Evolutionary conservation across 2,329 filamentous ascomycete species (phyloP), one percentile per base, ranked within the genome.

Genomic region (Alternaria atra): DNA sequence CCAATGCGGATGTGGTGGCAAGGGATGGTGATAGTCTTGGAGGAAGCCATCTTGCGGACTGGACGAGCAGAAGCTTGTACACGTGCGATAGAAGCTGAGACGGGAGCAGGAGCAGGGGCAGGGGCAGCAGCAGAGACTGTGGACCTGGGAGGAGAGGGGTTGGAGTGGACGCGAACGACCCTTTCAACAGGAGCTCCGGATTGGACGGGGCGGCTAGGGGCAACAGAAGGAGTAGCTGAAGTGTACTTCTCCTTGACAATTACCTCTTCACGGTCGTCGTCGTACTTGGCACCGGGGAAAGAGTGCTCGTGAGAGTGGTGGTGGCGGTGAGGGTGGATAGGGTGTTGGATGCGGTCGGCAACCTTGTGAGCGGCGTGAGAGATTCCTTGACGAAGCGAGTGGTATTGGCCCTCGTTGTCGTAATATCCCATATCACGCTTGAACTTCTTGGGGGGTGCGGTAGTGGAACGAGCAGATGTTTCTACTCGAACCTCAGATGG

Each of bases 1-100:
- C 95, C 95, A 76, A 98, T 92, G 85, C 95, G 95, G 85, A 99
- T 94, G 88, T 98, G 96, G 89, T 99, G 93, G 91, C 93, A 97
- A 70, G 96, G 95, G 83, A 99, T 97, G 80, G 94, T 94, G 81
- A 98, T 94, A 74, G 93, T 97, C 87, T 95, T 94, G 80, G 90
- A 86, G 80, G 90, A 87, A 77, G 79, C 66, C 78, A 79, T 80
- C 67, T 74, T 77, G 75, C 73, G 73, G 63, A 71, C 64, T 30
- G 73, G 60, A 53, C 46, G 58, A 52, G 59, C 58, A 29, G 58
- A 46, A 46, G 53, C 56, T 55, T 63, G 53, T 55, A 52, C 57
- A 32, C 51, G 43, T 59, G 65, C 60, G 59, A 65, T 65, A 61
- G 68, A 69, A 57, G 60, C 52, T 42, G 60, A 67, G 54, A 63